Percentiles rank a stretch among this genome's conserved stretches.
phyloP scores from a whole-genome alignment of 495 filamentous ascomycete genomes.

The Penicillium robsamsonii region DNA sequence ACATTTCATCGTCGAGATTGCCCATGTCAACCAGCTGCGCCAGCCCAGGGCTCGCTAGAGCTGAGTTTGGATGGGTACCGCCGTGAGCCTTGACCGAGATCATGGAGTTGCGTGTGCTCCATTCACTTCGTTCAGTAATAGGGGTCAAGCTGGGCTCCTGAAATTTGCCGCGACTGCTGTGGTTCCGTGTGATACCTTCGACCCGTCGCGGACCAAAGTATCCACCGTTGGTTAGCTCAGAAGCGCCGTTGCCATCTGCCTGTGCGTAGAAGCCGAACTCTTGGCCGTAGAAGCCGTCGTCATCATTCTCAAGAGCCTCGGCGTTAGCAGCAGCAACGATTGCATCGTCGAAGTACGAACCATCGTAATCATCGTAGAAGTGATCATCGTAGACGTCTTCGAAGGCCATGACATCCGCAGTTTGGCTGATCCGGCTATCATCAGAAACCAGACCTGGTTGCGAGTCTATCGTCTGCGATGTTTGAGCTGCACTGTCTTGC shows the following conservation, averaged over 20 bases:
- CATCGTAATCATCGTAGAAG: slow-evolving; percentile 56
- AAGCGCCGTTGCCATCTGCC: slow-evolving; percentile 46
- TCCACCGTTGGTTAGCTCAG: slow-evolving; percentile 74
- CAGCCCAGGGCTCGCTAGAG: slow-evolving; percentile 57
- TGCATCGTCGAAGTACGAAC: slow-evolving; percentile 71
- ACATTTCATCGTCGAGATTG: slow-evolving; percentile 67
- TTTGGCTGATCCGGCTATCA: slow-evolving; percentile 45
- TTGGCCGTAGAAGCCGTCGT: slow-evolving; percentile 89
- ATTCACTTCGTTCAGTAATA: slow-evolving; percentile 94
- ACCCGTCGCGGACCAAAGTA: slow-evolving; percentile 76
- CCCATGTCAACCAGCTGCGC: slow-evolving; percentile 72
- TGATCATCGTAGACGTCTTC: slow-evolving; percentile 56
- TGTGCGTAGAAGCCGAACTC: slow-evolving; percentile 96
- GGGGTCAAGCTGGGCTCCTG: slow-evolving; percentile 90
- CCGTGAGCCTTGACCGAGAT: slow-evolving; percentile 67
- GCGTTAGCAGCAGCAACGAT: slow-evolving; percentile 96
- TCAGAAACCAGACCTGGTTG: slow-evolving; percentile 51
- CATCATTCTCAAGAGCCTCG: slow-evolving; percentile 85
- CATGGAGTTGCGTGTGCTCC: slow-evolving; percentile 88
- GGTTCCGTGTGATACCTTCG: slow-evolving; percentile 61
- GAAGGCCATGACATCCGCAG: slow-evolving; percentile 32
- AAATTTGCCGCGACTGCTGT: slow-evolving; percentile 67
- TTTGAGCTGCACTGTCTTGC: slow-evolving; percentile 34
- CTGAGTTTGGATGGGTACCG: slow-evolving; percentile 40
- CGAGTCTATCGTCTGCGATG: slow-evolving; percentile 39